Conservation (phyloP, 345 rosid genomes). For the Acer campestre region DNA sequence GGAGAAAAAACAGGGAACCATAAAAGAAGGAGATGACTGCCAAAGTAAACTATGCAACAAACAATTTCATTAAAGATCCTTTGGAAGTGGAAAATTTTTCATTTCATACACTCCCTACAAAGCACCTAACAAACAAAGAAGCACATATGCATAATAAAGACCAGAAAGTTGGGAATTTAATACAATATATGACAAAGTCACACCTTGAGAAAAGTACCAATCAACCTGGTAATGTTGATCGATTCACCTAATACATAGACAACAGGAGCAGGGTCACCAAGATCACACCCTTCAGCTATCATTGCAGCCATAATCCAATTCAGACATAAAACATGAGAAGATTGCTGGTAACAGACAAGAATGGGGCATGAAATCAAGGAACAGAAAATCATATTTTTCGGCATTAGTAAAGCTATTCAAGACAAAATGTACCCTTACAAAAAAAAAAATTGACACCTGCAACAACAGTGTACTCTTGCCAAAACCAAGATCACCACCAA, state of each 20-base stretch:
- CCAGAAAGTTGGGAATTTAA: background rate
- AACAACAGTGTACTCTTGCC: constrained; percentile 94
- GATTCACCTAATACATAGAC: constrained; percentile 96
- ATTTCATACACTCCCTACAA: background rate
- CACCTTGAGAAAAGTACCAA: constrained; percentile 9
- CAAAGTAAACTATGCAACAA: constrained; percentile 2
- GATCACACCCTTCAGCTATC: constrained; percentile 60
- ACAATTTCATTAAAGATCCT: background rate
- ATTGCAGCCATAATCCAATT: constrained; percentile 68
- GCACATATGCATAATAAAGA: background rate
- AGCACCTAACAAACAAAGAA: background rate
- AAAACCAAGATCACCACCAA: constrained; percentile 97
- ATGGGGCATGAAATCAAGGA: background rate
- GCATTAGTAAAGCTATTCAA: background rate
- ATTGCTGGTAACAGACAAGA: constrained; percentile 9
- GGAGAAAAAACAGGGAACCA: background rate
- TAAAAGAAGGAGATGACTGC: background rate
- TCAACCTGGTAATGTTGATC: constrained; percentile 39
- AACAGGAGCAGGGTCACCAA: constrained; percentile 61
- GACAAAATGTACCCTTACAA: background rate
- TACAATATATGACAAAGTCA: background rate
- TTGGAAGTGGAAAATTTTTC: background rate
- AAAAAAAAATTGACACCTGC: constrained; percentile 54
- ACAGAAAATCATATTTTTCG: background rate
- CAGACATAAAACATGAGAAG: constrained; percentile 24